These are phyloP conservation scores for Casuarina equisetifolia DNA, from an alignment of 306 rosid species.

Conservation along the genomic window DNA sequence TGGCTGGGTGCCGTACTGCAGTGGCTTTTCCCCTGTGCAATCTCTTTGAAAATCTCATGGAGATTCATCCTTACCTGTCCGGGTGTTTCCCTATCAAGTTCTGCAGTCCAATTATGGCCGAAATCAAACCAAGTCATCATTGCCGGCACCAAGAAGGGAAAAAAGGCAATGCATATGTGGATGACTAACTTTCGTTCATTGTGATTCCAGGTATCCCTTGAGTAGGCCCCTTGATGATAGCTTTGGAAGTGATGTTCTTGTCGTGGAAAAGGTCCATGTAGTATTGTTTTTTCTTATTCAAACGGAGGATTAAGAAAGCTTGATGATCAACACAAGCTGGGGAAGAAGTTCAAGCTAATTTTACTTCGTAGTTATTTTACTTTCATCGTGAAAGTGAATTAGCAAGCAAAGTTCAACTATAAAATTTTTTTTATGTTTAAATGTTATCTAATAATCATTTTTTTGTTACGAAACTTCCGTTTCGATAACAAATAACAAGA, in stretches of 20 bases:
- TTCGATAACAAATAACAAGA: no score
- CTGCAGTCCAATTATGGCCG: not conserved
- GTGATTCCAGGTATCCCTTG: not conserved
- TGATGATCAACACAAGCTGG: no score
- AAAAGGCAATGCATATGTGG: not conserved
- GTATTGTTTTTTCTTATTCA: no score
- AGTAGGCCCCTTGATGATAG: slow-evolving; percentile 5
- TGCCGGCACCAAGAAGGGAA: not conserved
- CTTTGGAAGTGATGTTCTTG: not conserved
- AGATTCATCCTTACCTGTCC: not conserved
- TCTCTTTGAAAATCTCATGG: not conserved
- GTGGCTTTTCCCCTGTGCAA: not conserved
- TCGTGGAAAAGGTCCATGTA: no score
- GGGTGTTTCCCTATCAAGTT: not conserved
- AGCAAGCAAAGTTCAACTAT: no score
- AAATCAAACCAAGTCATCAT: not conserved
- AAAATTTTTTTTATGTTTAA: no score
- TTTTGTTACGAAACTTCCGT: no score
- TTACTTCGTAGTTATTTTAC: no score
- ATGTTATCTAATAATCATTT: no score
- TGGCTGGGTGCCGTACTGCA: not conserved
- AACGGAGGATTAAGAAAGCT: no score
- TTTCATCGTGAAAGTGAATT: no score
- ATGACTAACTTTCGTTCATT: not conserved
- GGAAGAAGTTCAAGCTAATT: no score